Percentiles rank a stretch among this genome's conserved stretches.
Evolutionary conservation across 2,329 filamentous ascomycete genomes (phyloP).

Genomic region (Penicillium sp.): DNA sequence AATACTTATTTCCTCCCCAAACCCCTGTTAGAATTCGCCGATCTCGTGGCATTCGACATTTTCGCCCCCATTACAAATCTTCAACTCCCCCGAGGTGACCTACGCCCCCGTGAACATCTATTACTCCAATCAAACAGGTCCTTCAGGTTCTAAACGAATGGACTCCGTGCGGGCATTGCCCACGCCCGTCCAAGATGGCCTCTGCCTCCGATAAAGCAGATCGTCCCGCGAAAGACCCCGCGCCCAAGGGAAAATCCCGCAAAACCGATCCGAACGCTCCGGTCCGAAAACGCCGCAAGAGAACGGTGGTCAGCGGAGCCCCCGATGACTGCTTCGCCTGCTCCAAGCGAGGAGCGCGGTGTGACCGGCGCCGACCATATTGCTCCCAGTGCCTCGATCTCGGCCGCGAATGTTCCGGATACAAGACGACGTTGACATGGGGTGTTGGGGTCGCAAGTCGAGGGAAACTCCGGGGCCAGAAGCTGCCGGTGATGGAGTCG

Average conservation of each 20-base stretch:
- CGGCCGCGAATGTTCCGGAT: constrained; percentile 89
- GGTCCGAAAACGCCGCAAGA: constrained; percentile 71
- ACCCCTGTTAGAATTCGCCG: not conserved
- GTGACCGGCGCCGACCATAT: constrained; percentile 88
- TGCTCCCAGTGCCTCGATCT: constrained; percentile 91
- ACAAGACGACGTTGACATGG: constrained; percentile 96
- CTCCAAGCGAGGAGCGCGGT: constrained; percentile 76
- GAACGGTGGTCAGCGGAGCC: constrained; percentile 83
- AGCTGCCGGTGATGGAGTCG: constrained; percentile 59
- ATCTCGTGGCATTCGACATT: not conserved
- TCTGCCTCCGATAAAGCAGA: constrained; percentile 14
- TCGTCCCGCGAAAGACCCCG: constrained; percentile 20
- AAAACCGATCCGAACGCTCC: constrained; percentile 28
- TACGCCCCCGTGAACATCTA: not conserved
- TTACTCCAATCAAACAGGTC: not conserved
- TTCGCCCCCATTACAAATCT: not conserved
- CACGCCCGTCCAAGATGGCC: constrained; percentile 16
- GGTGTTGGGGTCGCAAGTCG: constrained; percentile 92
- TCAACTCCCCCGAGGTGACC: not conserved
- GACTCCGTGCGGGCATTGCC: constrained; percentile 13
- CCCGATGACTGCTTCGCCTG: constrained; percentile 95
- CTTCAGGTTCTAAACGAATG: constrained; percentile 8
- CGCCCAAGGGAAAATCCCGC: constrained; percentile 26
- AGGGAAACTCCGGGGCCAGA: constrained; percentile 87
- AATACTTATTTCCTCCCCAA: not conserved